Evolutionary conservation across 495 filamentous ascomycete species (phyloP).

Genomic region (Usnea hakonensis): DNA sequence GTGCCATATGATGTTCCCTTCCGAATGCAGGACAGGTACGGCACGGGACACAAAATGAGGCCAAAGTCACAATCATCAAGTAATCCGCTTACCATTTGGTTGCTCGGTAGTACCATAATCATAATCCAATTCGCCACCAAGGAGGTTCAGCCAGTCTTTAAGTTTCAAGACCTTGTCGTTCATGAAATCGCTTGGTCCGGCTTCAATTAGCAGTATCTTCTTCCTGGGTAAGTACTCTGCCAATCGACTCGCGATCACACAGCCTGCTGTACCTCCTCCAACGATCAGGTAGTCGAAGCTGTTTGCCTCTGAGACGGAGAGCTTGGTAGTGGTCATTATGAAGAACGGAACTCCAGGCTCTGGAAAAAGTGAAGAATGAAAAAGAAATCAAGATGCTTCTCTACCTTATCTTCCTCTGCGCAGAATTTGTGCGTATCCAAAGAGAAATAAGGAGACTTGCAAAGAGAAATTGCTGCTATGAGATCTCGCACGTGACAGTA

Average conservation of each 20-base stretch:
- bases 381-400: not conserved
- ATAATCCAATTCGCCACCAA: conserved; percentile 77
- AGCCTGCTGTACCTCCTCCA: conserved; percentile 80
- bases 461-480: not conserved
- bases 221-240: conserved; percentile 60
- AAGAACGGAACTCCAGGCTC: not conserved
- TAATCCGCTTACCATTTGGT: conserved; percentile 52
- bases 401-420: not conserved
- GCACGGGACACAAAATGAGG: not conserved
- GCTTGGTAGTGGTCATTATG: conserved; percentile 22
- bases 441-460: not conserved
- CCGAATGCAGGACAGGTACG: not conserved
- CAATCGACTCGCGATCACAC: conserved; percentile 70
- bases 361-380: not conserved
- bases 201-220: conserved; percentile 58
- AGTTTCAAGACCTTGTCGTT: conserved; percentile 66
- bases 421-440: not conserved
- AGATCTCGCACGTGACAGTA: not conserved
- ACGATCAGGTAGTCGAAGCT: conserved; percentile 82
- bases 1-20: not conserved
- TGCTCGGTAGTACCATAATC: conserved; percentile 82
- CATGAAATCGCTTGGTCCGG: conserved; percentile 53
- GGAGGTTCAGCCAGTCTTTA: conserved; percentile 68
- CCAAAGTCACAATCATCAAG: not conserved
- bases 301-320: conserved; percentile 47